Conservation (phyloP, 2,329 filamentous ascomycete genomes). For the Xylariaceae sp. region DNA sequence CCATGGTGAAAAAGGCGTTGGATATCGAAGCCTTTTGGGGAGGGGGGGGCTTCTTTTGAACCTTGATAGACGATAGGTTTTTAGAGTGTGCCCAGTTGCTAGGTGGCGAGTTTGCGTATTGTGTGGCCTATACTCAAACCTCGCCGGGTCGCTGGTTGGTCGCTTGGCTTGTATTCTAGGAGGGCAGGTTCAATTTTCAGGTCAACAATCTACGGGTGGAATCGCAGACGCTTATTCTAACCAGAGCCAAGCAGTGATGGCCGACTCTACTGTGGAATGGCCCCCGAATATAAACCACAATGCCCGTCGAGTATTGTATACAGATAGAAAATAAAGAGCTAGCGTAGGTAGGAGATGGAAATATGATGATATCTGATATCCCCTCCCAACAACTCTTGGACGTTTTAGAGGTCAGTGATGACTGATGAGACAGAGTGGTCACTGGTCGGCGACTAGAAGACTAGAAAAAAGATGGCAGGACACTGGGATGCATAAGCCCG, state of each 20-base stretch:
- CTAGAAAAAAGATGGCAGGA: neutral
- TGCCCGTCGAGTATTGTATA: constrained; percentile 6
- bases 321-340: constrained; percentile 1
- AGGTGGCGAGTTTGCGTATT: neutral
- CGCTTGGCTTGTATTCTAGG: neutral
- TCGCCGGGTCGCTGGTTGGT: neutral
- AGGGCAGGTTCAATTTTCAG: constrained; percentile 18
- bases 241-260: constrained; percentile 15
- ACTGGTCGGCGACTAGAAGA: neutral
- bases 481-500: neutral
- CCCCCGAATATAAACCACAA: constrained; percentile 4
- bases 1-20: constrained; percentile 52
- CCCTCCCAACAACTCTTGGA: constrained; percentile 4
- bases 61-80: neutral
- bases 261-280: constrained; percentile 16
- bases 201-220: constrained; percentile 22
- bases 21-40: neutral
- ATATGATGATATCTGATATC: constrained; percentile 3
- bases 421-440: neutral
- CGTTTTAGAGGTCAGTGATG: neutral
- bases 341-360: constrained; percentile 3
- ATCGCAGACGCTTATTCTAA: constrained; percentile 17
- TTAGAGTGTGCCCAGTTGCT: neutral
- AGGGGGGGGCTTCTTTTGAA: neutral
- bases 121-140: neutral